Evolutionary conservation across 2,329 filamentous ascomycete genomes (phyloP).

Genomic region (Huntiella savannae): DNA sequence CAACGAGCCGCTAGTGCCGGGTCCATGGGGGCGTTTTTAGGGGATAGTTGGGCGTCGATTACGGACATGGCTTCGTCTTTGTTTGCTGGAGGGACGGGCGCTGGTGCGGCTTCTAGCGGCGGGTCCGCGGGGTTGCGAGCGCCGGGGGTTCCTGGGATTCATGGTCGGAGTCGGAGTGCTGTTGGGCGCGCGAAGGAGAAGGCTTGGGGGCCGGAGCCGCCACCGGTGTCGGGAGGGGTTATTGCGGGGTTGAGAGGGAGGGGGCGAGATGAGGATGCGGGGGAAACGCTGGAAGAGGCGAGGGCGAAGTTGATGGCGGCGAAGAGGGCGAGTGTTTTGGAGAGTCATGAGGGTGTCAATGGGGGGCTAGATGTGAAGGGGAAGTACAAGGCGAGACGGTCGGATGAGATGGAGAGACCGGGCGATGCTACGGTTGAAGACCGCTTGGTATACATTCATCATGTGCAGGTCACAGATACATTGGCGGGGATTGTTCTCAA

Average conservation of each 20-base stretch:
- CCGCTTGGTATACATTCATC: constrained; percentile 77
- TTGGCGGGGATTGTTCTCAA: constrained; percentile 79
- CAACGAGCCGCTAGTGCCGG: constrained; percentile 5
- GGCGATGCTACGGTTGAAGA: constrained; percentile 38
- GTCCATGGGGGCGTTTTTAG: constrained; percentile 6
- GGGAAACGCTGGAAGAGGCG: constrained; percentile 33
- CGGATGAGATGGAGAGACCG: constrained; percentile 34
- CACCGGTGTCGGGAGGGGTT: constrained; percentile 13
- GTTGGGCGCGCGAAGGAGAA: constrained; percentile 8
- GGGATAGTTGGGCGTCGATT: constrained; percentile 10
- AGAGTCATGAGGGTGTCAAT: constrained; percentile 41
- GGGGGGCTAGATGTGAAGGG: constrained; percentile 36
- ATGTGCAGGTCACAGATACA: constrained; percentile 65
- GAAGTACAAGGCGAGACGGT: constrained; percentile 44
- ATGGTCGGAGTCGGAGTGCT: constrained; percentile 6
- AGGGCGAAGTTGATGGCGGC: constrained; percentile 35
- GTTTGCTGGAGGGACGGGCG: background rate
- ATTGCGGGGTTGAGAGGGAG: constrained; percentile 1
- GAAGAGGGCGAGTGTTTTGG: constrained; percentile 38
- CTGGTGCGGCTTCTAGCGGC: too few species aligned
- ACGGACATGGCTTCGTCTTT: constrained; percentile 11
- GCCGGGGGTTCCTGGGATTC: background rate
- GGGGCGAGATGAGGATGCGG: constrained; percentile 27
- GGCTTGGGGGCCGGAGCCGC: constrained; percentile 34
- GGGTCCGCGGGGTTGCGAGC: too few species aligned